Percentiles rank a stretch among this genome's conserved stretches.
These are phyloP conservation scores for Pleurotus pulmonarius DNA, from an alignment of 768 basidiomycete species.

Conservation along the genomic window DNA sequence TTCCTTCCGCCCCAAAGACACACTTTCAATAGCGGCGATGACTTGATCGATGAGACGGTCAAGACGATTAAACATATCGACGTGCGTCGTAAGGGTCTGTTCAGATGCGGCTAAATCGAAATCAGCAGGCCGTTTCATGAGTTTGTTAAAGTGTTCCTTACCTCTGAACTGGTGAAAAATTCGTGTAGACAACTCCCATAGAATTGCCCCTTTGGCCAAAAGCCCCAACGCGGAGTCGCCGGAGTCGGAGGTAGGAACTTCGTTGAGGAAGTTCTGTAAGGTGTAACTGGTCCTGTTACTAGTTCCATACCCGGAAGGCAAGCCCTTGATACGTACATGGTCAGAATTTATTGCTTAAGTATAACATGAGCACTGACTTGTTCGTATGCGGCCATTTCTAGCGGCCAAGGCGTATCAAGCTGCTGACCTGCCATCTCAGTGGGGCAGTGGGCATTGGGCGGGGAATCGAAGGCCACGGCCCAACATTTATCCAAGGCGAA, in stretches of 20 bases:
- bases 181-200: conserved; percentile 29
- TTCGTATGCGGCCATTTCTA: conserved; percentile 31
- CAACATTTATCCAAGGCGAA: conserved; percentile 32
- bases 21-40: conserved; percentile 5
- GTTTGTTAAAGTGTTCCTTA: no score
- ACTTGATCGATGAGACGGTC: conserved; percentile 19
- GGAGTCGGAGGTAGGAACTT: conserved; percentile 15
- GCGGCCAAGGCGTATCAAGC: conserved; percentile 36
- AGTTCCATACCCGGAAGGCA: no score
- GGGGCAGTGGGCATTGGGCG: conserved; percentile 18
- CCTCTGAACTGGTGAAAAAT: conserved; percentile 21
- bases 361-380: conserved; percentile 16
- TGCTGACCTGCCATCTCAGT: conserved; percentile 12
- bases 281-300: conserved; percentile 16
- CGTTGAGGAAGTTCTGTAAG: conserved; percentile 17
- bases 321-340: no score
- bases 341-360: no score
- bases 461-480: conserved; percentile 38
- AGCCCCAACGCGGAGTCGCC: conserved; percentile 18
- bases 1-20: conserved; percentile 12
- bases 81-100: not conserved
- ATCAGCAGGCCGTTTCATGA: not conserved
- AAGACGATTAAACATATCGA: conserved; percentile 15
- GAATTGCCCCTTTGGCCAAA: conserved; percentile 22
- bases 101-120: conserved; percentile 3